These are phyloP conservation scores for Cladobotryum protrusum DNA, from an alignment of 2,329 filamentous ascomycete species.

Conservation along the genomic window DNA sequence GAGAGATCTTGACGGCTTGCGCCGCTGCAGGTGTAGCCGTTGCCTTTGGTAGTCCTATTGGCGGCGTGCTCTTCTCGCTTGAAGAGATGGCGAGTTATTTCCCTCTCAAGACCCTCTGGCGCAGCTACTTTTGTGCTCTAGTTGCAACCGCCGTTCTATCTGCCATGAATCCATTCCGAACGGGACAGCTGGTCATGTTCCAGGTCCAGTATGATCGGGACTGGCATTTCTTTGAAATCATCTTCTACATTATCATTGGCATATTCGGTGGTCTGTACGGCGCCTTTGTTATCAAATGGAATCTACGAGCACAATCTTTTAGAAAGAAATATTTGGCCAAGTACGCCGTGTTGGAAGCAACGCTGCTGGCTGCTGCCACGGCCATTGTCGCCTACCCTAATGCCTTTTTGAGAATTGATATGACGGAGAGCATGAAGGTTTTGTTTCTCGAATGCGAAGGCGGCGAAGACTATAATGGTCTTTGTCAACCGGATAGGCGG, in stretches of 20 bases:
- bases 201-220: constrained; percentile 91
- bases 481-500: constrained; percentile 75
- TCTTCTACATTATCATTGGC: constrained; percentile 89
- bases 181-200: constrained; percentile 98
- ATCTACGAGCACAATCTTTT: constrained; percentile 83
- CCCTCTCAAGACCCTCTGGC: constrained; percentile 94
- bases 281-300: constrained; percentile 97
- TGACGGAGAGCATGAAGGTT: constrained; percentile 99
- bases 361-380: constrained; percentile 73
- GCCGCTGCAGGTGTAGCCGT: constrained; percentile 94
- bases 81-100: constrained; percentile 98
- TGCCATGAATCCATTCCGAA: constrained; percentile 95
- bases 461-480: constrained; percentile 77
- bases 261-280: constrained; percentile 93
- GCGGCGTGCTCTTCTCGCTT: constrained; percentile 90
- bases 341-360: constrained; percentile 82
- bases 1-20: constrained; percentile 90
- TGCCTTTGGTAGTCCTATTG: constrained; percentile 95
- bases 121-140: constrained; percentile 94
- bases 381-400: constrained; percentile 96
- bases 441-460: constrained; percentile 91
- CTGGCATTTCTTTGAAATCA: constrained; percentile 95
- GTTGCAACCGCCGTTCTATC: constrained; percentile 90
- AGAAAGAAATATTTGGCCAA: constrained; percentile 84
- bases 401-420: constrained; percentile 89